A percentile compares a stretch with the other conserved stretches of the same genome.
These are phyloP conservation scores for Cladophialophora psammophila DNA, from an alignment of 2,329 filamentous ascomycete species.

Conservation along the genomic window DNA sequence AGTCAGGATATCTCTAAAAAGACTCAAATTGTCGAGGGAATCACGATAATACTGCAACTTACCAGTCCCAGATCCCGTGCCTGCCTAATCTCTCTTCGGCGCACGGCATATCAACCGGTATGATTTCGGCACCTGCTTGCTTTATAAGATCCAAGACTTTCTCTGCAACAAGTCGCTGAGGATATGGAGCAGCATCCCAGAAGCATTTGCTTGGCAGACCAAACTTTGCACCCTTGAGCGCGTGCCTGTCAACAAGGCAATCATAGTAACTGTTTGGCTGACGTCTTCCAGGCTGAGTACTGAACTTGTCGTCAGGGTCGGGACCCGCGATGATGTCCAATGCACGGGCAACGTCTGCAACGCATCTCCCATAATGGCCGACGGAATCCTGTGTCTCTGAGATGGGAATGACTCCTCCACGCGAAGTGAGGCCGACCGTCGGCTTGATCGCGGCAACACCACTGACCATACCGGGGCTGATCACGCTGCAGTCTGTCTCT, in stretches of 20 bases:
- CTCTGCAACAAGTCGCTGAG: slow-evolving; percentile 50
- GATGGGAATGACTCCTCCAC: slow-evolving; percentile 45
- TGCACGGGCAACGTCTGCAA: slow-evolving; percentile 38
- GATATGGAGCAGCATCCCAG: slow-evolving; percentile 52
- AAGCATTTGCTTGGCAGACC: slow-evolving; percentile 52
- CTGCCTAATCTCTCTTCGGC: slow-evolving; percentile 42
- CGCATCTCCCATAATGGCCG: slow-evolving; percentile 39
- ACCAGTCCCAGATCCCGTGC: slow-evolving; percentile 45
- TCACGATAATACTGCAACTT: slow-evolving; percentile 9
- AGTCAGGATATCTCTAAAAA: background rate
- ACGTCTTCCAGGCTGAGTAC: slow-evolving; percentile 26
- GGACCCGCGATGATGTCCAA: slow-evolving; percentile 35
- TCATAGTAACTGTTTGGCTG: slow-evolving; percentile 33
- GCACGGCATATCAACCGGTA: slow-evolving; percentile 42
- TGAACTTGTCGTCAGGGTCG: slow-evolving; percentile 35
- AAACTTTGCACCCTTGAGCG: slow-evolving; percentile 37
- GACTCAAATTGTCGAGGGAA: background rate
- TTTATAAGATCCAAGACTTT: slow-evolving; percentile 47
- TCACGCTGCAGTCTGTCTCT: slow-evolving; percentile 47
- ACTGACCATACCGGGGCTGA: slow-evolving; percentile 45
- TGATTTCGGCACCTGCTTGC: slow-evolving; percentile 47
- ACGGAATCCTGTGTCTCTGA: slow-evolving; percentile 41
- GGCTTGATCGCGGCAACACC: slow-evolving; percentile 48
- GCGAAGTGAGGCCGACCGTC: slow-evolving; percentile 44
- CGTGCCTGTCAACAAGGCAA: slow-evolving; percentile 28